phyloP scores from a whole-genome alignment of 1,139 yeast species.

The Hyphopichia pseudoburtonii region DNA sequence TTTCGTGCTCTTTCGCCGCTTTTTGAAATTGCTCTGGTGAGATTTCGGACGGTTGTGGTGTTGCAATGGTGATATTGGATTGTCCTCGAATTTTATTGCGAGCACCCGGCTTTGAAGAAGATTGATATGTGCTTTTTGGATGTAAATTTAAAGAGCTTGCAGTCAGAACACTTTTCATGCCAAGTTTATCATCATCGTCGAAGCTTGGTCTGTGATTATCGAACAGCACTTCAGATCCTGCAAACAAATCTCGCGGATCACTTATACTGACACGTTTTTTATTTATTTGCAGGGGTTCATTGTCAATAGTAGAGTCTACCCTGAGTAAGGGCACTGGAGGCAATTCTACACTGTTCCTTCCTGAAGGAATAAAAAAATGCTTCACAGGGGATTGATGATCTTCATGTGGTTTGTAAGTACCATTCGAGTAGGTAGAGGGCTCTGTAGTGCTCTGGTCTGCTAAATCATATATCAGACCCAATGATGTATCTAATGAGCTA shows the following conservation, averaged over 20 bases:
- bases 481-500: not conserved
- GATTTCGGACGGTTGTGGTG: constrained; percentile 14
- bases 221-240: not conserved
- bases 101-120: too few species aligned
- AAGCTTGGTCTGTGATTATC: not conserved
- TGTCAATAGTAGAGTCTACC: too few species aligned
- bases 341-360: not conserved
- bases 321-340: not conserved
- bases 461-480: not conserved
- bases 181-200: not conserved
- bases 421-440: not conserved
- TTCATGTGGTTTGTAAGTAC: not conserved
- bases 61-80: constrained; percentile 12
- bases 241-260: not conserved
- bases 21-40: constrained; percentile 4
- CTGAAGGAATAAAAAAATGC: not conserved
- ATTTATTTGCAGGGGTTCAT: too few species aligned
- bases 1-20: constrained; percentile 22
- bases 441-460: not conserved
- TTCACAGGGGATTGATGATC: constrained; percentile 2
- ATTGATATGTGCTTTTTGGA: too few species aligned
- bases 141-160: not conserved
- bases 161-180: not conserved
- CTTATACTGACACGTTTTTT: too few species aligned
- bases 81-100: too few species aligned